phyloP scores from a whole-genome alignment of 768 basidiomycete species.

The Agaricus subrufescens region DNA sequence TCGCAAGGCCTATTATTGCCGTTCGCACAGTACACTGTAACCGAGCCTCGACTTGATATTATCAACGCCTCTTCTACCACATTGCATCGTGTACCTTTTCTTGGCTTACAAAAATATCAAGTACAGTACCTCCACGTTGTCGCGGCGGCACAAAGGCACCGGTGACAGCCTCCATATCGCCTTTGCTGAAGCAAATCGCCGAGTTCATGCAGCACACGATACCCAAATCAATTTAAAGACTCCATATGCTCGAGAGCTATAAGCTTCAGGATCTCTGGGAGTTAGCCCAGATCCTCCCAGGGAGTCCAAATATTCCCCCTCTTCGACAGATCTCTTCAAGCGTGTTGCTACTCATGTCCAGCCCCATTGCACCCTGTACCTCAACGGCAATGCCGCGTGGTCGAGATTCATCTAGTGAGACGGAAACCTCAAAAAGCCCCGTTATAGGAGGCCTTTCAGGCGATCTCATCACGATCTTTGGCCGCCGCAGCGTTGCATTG shows the following conservation, averaged over 20 bases:
- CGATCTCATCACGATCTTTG: conserved; percentile 60
- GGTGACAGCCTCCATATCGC: no score
- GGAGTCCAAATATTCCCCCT: conserved; percentile 64
- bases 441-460: conserved; percentile 62
- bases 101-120: no score
- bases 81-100: no score
- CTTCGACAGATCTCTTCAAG: conserved; percentile 71
- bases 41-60: no score
- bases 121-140: no score
- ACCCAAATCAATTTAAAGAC: no score
- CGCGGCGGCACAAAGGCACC: no score
- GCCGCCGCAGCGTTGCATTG: conserved; percentile 35
- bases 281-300: conserved; percentile 62
- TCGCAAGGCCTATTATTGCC: no score
- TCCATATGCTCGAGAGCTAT: not conserved
- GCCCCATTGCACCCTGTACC: conserved; percentile 53
- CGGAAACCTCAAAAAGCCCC: conserved; percentile 60
- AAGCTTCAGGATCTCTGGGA: conserved; percentile 20
- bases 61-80: no score
- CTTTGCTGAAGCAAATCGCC: no score
- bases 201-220: no score
- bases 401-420: conserved; percentile 53
- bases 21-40: no score
- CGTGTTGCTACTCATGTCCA: conserved; percentile 45
- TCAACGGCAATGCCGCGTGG: conserved; percentile 55